phyloP scores from a whole-genome alignment of 352 stramenopile species.

The Phytophthora pluvialis region DNA sequence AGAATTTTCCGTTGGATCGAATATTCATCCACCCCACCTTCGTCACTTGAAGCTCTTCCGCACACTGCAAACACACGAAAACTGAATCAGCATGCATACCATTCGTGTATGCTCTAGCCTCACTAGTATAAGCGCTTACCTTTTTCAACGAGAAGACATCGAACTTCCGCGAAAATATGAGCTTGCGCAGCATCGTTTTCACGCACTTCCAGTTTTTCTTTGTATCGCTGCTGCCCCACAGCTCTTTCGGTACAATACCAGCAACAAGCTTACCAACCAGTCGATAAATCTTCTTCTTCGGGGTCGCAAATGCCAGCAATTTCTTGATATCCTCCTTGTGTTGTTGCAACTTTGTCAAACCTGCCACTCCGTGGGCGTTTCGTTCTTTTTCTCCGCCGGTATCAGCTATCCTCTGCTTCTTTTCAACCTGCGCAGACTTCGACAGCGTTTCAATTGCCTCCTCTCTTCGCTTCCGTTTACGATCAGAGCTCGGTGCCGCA shows the following conservation, averaged over 20 bases:
- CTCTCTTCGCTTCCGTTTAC: constrained; percentile 59
- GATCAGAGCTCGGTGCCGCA: constrained; percentile 18
- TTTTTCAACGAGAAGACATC: constrained; percentile 63
- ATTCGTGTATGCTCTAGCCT: background rate
- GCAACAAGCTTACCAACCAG: constrained; percentile 60
- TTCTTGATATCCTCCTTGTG: constrained; percentile 59
- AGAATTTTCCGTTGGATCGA: constrained; percentile 28
- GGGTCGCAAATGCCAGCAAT: constrained; percentile 45
- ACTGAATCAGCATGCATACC: too few relatives aligned
- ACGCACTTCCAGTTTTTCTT: constrained; percentile 65
- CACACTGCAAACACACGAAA: constrained; percentile 31
- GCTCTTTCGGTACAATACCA: constrained; percentile 57
- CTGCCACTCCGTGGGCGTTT: background rate
- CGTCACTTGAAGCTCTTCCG: constrained; percentile 47
- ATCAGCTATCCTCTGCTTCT: constrained; percentile 19
- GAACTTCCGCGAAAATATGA: constrained; percentile 65
- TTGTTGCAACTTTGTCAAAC: constrained; percentile 48
- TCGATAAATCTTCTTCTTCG: constrained; percentile 58
- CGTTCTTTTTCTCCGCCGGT: background rate
- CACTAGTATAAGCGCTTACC: constrained; percentile 28
- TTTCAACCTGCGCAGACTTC: background rate
- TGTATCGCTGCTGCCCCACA: constrained; percentile 47
- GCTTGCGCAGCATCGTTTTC: constrained; percentile 48
- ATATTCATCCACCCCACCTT: constrained; percentile 48
- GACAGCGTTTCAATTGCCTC: constrained; percentile 60